Percentiles rank a stretch among this genome's conserved stretches.
These are phyloP conservation scores for Gloeostereum incarnatum DNA, from an alignment of 768 basidiomycete genomes.

Conservation along the genomic window DNA sequence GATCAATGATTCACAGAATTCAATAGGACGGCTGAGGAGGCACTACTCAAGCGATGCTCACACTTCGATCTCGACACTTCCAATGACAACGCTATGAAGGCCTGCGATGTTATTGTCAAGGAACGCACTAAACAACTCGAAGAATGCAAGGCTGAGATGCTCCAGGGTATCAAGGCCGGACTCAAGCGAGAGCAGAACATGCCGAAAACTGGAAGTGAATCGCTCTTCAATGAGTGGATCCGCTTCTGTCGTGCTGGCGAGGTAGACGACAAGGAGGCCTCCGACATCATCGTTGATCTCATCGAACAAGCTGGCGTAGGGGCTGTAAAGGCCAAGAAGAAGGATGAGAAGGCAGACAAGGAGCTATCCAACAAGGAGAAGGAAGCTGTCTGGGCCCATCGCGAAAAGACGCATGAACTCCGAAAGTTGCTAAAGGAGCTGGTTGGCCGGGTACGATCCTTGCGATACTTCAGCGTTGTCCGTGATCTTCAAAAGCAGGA, in stretches of 20 bases:
- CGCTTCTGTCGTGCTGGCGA: conserved; percentile 60
- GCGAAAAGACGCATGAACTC: conserved; percentile 82
- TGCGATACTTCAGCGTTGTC: conserved; percentile 88
- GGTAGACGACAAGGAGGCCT: conserved; percentile 74
- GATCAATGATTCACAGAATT: conserved; percentile 1
- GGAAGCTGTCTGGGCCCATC: conserved; percentile 68
- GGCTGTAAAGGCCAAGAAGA: conserved; percentile 34
- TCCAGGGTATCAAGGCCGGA: conserved; percentile 53
- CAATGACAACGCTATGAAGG: conserved; percentile 78
- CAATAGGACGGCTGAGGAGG: conserved; percentile 78
- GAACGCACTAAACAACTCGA: conserved; percentile 75
- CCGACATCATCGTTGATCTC: conserved; percentile 46
- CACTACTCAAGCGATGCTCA: conserved; percentile 89
- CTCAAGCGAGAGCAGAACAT: conserved; percentile 55
- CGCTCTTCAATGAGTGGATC: conserved; percentile 72
- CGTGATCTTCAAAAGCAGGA: conserved; percentile 78
- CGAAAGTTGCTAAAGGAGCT: conserved; percentile 82
- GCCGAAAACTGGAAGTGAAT: conserved; percentile 55
- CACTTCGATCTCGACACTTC: conserved; percentile 82
- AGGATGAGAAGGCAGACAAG: conserved; percentile 39
- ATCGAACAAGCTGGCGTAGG: conserved; percentile 53
- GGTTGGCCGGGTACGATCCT: conserved; percentile 80
- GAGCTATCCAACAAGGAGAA: conserved; percentile 44
- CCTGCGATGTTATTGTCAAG: conserved; percentile 85
- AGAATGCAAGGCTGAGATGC: conserved; percentile 69